Conservation (phyloP, 2,329 filamentous ascomycete genomes). For the Xylaria sp. region DNA sequence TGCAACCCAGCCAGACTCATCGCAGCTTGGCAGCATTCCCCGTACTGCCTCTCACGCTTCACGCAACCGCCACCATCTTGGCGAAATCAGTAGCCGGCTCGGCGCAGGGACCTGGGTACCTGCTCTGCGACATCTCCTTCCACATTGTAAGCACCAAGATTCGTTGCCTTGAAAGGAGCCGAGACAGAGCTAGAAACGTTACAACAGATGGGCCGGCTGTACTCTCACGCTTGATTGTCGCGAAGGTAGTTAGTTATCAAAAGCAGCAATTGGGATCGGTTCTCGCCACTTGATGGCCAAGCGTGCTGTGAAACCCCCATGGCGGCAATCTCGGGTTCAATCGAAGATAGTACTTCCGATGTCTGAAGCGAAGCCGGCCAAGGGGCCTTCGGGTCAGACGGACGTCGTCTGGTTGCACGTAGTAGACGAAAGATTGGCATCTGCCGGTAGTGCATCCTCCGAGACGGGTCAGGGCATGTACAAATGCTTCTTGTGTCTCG, state of each 20-base stretch:
- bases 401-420: slow-evolving; percentile 17
- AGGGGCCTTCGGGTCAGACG: slow-evolving; percentile 32
- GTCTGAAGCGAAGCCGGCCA: slow-evolving; percentile 26
- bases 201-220: slow-evolving; percentile 17
- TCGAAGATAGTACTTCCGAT: slow-evolving; percentile 24
- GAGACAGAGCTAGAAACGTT: slow-evolving; percentile 36
- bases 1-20: slow-evolving; percentile 31
- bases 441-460: slow-evolving; percentile 36
- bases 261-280: slow-evolving; percentile 13
- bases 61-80: slow-evolving; percentile 35
- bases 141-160: slow-evolving; percentile 16
- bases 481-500: slow-evolving; percentile 34
- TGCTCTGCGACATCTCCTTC: slow-evolving; percentile 19
- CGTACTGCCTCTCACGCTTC: slow-evolving; percentile 30
- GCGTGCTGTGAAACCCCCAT: slow-evolving; percentile 18
- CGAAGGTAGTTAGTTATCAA: background rate
- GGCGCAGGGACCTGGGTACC: slow-evolving; percentile 9
- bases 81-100: slow-evolving; percentile 35
- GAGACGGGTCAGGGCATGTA: slow-evolving; percentile 32
- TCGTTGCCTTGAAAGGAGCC: slow-evolving; percentile 19
- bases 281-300: slow-evolving; percentile 18
- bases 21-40: slow-evolving; percentile 36
- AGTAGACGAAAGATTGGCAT: slow-evolving; percentile 26
- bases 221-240: slow-evolving; percentile 11
- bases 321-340: slow-evolving; percentile 24